Evolutionary conservation across 352 stramenopile genomes (phyloP).

Genomic region (Pythium monospermum): DNA sequence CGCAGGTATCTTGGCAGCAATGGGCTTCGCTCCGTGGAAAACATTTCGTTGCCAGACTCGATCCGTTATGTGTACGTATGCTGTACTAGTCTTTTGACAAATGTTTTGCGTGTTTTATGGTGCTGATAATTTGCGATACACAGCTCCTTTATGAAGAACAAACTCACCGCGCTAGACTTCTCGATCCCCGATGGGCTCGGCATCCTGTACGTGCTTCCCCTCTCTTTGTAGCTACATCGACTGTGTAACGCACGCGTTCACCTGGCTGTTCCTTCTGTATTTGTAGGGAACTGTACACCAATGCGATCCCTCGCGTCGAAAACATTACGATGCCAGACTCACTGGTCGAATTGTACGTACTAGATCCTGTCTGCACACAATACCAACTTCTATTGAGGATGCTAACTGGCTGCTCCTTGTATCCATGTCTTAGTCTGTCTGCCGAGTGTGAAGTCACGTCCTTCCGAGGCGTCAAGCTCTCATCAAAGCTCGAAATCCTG

Average conservation of each 20-base stretch:
- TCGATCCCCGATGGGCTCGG: constrained; percentile 4
- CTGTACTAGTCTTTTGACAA: background rate
- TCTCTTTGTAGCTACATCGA: background rate
- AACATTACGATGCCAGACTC: constrained; percentile 15
- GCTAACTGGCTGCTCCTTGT: background rate
- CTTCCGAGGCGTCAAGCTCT: constrained; percentile 17
- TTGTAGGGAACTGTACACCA: constrained; percentile 3
- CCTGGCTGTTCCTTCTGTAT: background rate
- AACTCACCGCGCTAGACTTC: background rate
- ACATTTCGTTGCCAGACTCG: background rate
- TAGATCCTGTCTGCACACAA: background rate
- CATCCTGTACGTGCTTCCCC: background rate
- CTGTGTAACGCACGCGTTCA: too few species aligned
- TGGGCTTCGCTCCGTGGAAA: background rate
- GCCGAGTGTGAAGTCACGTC: background rate
- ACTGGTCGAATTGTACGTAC: constrained; percentile 5
- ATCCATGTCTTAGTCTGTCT: constrained; percentile 1
- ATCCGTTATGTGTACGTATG: background rate
- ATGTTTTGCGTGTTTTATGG: too few species aligned
- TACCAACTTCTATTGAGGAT: background rate
- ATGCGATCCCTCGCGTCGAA: constrained; percentile 3
- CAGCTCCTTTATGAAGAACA: background rate
- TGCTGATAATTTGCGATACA: background rate
- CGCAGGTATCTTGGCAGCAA: constrained; percentile 1
- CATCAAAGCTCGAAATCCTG: constrained; percentile 8